Evolutionary conservation across 2,329 filamentous ascomycete genomes (phyloP), one percentile per base, ranked within the genome.

Genomic region (Talaromyces sp.): DNA sequence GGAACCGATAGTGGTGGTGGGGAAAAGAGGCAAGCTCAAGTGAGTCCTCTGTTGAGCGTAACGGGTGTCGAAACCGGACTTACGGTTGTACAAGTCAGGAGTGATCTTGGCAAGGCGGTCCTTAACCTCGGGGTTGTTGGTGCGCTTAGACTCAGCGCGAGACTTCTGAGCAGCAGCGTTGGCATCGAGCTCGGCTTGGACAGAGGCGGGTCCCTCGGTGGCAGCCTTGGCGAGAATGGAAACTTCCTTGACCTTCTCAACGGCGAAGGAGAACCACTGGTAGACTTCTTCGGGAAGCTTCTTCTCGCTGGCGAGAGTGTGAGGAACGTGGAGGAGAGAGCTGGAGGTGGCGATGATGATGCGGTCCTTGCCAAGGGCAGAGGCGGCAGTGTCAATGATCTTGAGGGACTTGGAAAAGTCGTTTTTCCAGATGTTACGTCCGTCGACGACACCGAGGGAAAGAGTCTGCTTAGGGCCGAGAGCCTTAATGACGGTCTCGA

Each of bases 351-450:
- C 91, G 73, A 97, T 92, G 72, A 99, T 91, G 80, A 99, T 94
- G 78, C 95, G 92, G 72, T 98, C 93, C 87, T 97, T 94, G 84
- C 95, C 94, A 69, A 99, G 88, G 85, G 96, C 92, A 85, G 97
- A 92, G 75, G 98, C 85, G 70, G 94, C 95, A 67, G 87, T 85
- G 88, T 98, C 92, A 68, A 95, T 90, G 70, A 84, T 87, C 85
- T 95, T 93, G 70, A 99, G 96, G 76, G 95, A 93, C 75, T 88
- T 88, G 88, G 96, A 91, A 85, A 97, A 90, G 89, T 98, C 96
- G 83, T 93, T 97, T 91, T 99, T 99, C 95, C 95, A 99, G 86
- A 99, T 98, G 88, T 99, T 99, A 77, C 95, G 93, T 75, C 95
- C 95, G 75, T 99, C 93, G 72, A 99, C 95, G 73, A 99, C 91